Percentiles rank a stretch among this genome's conserved stretches.
Evolutionary conservation across 768 basidiomycete species (phyloP).

Genomic region (Filobasidium floriforme): DNA sequence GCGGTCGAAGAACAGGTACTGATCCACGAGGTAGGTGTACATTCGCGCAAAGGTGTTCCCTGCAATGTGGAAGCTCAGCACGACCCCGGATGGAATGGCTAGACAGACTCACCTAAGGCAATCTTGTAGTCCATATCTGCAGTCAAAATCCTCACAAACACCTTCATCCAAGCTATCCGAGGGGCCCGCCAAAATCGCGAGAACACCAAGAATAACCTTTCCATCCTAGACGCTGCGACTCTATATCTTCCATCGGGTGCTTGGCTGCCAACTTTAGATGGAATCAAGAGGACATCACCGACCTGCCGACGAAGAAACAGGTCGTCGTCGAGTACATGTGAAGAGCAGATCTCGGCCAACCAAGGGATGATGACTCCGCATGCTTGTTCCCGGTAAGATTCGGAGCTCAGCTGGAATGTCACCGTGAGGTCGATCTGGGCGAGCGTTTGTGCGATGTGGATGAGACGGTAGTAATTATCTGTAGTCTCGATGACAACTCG

Average conservation of each 20-base stretch:
- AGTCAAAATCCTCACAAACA: conserved; percentile 67
- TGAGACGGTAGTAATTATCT: conserved; percentile 51
- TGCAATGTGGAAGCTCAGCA: conserved; percentile 38
- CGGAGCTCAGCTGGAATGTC: conserved; percentile 75
- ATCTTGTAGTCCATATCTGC: conserved; percentile 67
- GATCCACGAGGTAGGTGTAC: conserved; percentile 78
- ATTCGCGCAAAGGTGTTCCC: conserved; percentile 76
- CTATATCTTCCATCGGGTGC: not conserved
- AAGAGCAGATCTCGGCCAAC: conserved; percentile 33
- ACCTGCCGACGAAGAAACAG: conserved; percentile 33
- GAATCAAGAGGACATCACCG: conserved; percentile 8
- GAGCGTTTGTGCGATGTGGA: conserved; percentile 71
- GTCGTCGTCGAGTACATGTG: conserved; percentile 25
- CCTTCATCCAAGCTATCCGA: conserved; percentile 68
- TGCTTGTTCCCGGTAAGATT: conserved; percentile 81
- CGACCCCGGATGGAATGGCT: not conserved
- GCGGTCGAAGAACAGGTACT: conserved; percentile 83
- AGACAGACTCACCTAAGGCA: conserved; percentile 69
- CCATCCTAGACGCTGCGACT: conserved; percentile 51
- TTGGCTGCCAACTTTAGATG: conserved; percentile 1
- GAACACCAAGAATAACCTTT: conserved; percentile 73
- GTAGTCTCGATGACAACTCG: conserved; percentile 77
- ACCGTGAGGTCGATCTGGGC: conserved; percentile 85
- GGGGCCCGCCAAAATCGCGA: conserved; percentile 78
- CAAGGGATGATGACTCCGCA: conserved; percentile 62